Percentiles rank a stretch among this genome's conserved stretches.
These are phyloP conservation scores for Novymonas esmeraldas DNA, from an alignment of 208 protist genomes.

Conservation along the genomic window DNA sequence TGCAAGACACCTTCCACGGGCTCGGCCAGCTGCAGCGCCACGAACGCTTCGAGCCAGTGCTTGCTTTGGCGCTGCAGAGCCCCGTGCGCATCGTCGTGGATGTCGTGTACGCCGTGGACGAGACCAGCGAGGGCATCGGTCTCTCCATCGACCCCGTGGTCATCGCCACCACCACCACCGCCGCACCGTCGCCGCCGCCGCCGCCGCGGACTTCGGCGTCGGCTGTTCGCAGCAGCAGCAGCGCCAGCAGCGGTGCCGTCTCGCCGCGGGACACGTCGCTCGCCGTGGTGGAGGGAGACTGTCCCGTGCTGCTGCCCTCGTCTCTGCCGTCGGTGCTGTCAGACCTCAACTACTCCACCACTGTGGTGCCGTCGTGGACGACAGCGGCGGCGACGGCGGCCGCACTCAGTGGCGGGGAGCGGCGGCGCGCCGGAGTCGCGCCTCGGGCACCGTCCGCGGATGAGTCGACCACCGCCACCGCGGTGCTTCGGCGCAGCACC, in stretches of 20 bases:
- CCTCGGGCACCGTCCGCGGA: not conserved
- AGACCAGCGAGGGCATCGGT: slow-evolving; percentile 49
- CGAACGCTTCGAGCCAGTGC: slow-evolving; percentile 52
- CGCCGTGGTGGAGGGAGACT: slow-evolving; percentile 8
- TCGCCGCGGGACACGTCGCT: not conserved
- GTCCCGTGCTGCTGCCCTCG: slow-evolving; percentile 52
- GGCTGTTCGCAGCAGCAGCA: not conserved
- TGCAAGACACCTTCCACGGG: slow-evolving; percentile 35
- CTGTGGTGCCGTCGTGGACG: slow-evolving; percentile 1
- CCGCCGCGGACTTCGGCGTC: not conserved
- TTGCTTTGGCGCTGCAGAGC: slow-evolving; percentile 42
- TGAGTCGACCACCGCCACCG: slow-evolving; percentile 4
- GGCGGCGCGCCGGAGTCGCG: not conserved
- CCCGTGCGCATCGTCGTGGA: slow-evolving; percentile 62
- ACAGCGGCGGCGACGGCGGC: not conserved
- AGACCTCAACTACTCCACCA: slow-evolving; percentile 62
- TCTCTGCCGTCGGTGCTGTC: slow-evolving; percentile 64
- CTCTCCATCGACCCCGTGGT: slow-evolving; percentile 28
- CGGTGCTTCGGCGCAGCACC: slow-evolving; percentile 35
- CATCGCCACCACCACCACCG: not conserved
- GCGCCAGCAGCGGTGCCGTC: not conserved
- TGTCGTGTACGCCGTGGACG: slow-evolving; percentile 74
- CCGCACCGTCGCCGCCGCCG: not conserved
- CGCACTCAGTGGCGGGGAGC: not conserved
- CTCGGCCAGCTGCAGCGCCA: slow-evolving; percentile 40